Evolutionary conservation across 352 stramenopile species (phyloP), one percentile per base, ranked within the genome.

Genomic region (Globisporangium nagaii): DNA sequence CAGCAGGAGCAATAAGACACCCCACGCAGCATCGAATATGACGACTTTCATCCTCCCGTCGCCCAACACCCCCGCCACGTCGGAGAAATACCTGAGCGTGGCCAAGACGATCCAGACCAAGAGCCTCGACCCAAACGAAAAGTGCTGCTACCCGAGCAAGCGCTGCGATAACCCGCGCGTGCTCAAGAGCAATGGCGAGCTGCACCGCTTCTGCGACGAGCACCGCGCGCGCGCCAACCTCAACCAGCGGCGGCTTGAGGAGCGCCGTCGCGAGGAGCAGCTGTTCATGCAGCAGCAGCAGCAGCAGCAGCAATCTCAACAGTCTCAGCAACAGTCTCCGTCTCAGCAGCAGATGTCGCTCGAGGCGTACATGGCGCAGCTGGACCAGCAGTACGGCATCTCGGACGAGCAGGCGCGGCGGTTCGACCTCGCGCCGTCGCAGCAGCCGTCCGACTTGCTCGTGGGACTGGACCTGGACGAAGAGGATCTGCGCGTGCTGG

Each of bases 171-270:
- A 80, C 46, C 48, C 52, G 25, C 66, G 74, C 5, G 71, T 64
- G 0, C 19, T 68, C 32, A 85, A 83, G 53, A 50, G 48, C 17
- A 75, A 76, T 45, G 70, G 72, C 11, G 55, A 81, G 27, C 64
- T 66, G 41, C 78, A 88, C 53, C 79, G 76, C 28, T 60, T 88
- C 19, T 88, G 78, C 52, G 65, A 84, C 20, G 61, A 74, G 44
- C 78, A 88, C 52, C 75, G 78, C 30, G 56, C 66, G n/a, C 80
- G 84, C 50, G 73, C 76, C 44, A 88, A 87, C 58, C 66, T 70
- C 48, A 86, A 88, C 69, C 80, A 90, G 63, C 77, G 77, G 19
- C 68, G 67, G 6, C 68, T 82, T 11, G 70, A 88, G 53, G 60
- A 65, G 12, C 57, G 73, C 39, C 66, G 71, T 0, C 2, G 20